A percentile compares a stretch with the other conserved stretches of the same genome.
These are phyloP conservation scores for Umbelopsis vinacea DNA, from an alignment of 192 early-diverging fungal genomes.

Conservation along the genomic window DNA sequence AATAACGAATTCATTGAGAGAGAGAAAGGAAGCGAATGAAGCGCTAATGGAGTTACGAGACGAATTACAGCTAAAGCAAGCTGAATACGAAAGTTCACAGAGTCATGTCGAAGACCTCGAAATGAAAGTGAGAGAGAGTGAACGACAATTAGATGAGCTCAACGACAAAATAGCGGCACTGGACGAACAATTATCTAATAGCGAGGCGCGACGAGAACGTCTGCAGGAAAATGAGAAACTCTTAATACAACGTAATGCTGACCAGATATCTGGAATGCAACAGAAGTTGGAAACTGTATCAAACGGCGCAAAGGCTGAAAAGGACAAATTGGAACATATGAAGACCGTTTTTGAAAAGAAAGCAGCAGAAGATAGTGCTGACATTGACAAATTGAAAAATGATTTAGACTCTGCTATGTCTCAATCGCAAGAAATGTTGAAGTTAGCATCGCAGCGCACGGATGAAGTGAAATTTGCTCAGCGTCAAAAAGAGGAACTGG, in stretches of 20 bases:
- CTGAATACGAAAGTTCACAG: conserved; percentile 65
- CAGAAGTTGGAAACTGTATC: conserved; percentile 47
- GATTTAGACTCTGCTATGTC: conserved; percentile 3
- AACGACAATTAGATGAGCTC: conserved; percentile 51
- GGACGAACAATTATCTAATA: conserved; percentile 52
- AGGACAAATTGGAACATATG: conserved; percentile 30
- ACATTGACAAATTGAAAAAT: conserved; percentile 28
- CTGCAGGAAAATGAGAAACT: conserved; percentile 47
- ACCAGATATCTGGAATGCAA: conserved; percentile 43
- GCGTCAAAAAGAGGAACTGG: conserved; percentile 26
- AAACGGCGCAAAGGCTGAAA: conserved; percentile 27
- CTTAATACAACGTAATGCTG: conserved; percentile 23
- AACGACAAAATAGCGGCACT: conserved; percentile 56
- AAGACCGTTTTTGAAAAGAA: conserved; percentile 40
- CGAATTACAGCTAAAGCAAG: conserved; percentile 61
- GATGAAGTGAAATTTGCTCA: conserved; percentile 17
- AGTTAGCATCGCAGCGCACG: neutral
- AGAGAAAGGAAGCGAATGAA: conserved; percentile 50
- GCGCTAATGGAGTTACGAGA: conserved; percentile 56
- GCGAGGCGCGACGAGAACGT: conserved; percentile 41
- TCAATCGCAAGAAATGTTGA: neutral
- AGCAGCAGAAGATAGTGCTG: conserved; percentile 30
- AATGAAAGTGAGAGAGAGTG: conserved; percentile 52
- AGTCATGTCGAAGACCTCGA: conserved; percentile 59
- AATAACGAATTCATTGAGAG: conserved; percentile 45